Base-by-base conservation (phyloP, 768 basidiomycete genomes). In the Lentinula boryana region DNA sequence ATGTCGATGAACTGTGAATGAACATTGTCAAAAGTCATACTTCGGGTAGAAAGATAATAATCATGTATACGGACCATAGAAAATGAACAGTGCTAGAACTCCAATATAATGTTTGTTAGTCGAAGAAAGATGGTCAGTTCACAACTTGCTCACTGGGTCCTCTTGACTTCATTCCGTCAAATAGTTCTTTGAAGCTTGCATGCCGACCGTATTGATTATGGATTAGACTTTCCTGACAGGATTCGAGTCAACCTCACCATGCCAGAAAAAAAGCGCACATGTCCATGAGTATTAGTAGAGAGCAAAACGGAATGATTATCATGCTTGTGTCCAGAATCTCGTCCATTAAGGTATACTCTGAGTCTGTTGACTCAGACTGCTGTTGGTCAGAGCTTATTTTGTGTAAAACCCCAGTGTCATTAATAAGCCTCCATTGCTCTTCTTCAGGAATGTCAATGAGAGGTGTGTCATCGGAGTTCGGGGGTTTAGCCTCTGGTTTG, bases 241-340 rank as follows among this genome's bases (percentile, higher is more conserved):
- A 33, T 52, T 60, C 53, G 46, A 58, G 13, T 36, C 38, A 53
- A 60, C 38, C 56, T 44, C 36, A 52, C 36, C n/a, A 35, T 16
- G 4, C 35, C n/a, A 23, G 8, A 10, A n/a, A 3, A 15, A 33
- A 58, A 1, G 75, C 89, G 67, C 69, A 94, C 92, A 93, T 89
- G 68, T 92, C 87, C 89, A 94, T 91, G 76, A 92, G 74, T 15
- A 93, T 67, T 41, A 93, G 76, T 54, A 93, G 74, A 68, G 86
- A 93, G 2, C 84, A 84, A 66, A 89, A 84, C 0, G 92, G 92
- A 36, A 89, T 85, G 59, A 92, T 81, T 57, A 88, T 73, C 18
- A 88, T 70, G 16, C 81, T 64, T 9, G 88, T 76, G 63, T 85
- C 80, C 71, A 92, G 85, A 41, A 92, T 77, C 74, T 93, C 91